A percentile compares a stretch with the other conserved stretches of the same genome.
phyloP scores from a whole-genome alignment of 805 yeast genomes.

The Hanseniaspora lindneri region DNA sequence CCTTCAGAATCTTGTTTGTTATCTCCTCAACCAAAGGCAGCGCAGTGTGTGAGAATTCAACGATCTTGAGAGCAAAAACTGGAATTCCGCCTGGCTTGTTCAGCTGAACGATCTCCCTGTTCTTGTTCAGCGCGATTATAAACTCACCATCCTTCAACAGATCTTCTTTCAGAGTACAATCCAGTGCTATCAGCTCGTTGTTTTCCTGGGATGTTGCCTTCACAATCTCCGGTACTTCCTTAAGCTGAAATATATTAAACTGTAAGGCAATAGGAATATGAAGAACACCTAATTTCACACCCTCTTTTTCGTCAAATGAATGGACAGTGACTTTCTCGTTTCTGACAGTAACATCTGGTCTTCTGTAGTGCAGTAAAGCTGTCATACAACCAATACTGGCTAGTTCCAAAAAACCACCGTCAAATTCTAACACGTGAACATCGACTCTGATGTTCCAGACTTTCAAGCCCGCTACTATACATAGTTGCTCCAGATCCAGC shows the following conservation, averaged over 20 bases:
- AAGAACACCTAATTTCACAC: conserved; percentile 70
- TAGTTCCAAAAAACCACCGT: conserved; percentile 86
- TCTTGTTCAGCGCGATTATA: conserved; percentile 78
- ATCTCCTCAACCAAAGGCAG: conserved; percentile 47
- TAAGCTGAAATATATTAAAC: conserved; percentile 70
- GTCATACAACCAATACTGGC: conserved; percentile 84
- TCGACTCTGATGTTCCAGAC: conserved; percentile 91
- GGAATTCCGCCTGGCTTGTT: conserved; percentile 84
- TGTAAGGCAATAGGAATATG: conserved; percentile 87
- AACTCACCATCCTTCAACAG: conserved; percentile 61
- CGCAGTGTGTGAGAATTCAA: conserved; percentile 61
- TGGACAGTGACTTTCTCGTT: conserved; percentile 59
- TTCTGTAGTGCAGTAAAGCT: conserved; percentile 67
- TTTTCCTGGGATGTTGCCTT: conserved; percentile 40
- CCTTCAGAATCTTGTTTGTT: conserved; percentile 50
- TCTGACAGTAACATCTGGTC: conserved; percentile 69
- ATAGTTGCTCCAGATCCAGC: conserved; percentile 75
- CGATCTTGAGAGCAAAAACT: conserved; percentile 55
- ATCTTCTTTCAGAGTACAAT: conserved; percentile 71
- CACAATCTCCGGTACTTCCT: conserved; percentile 51
- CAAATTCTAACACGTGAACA: conserved; percentile 75
- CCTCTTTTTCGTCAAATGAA: conserved; percentile 59
- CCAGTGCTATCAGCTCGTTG: conserved; percentile 53
- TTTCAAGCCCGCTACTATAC: conserved; percentile 80
- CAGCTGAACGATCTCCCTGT: conserved; percentile 81